Conservation (phyloP, 306 rosid species). For the Casuarina equisetifolia region DNA sequence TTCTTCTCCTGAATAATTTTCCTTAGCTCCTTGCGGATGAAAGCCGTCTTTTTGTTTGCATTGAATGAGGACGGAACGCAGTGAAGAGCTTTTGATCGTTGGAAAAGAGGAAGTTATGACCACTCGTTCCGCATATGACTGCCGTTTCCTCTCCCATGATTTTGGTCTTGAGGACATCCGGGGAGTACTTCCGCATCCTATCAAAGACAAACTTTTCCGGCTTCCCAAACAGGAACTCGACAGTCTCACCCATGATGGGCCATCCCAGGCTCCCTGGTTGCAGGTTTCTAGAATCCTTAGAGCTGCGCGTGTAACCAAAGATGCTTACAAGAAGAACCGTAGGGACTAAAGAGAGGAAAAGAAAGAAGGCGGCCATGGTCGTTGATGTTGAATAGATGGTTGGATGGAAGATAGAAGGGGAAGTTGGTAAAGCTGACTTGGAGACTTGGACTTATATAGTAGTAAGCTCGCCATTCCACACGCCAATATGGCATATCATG, state of each 20-base stretch:
- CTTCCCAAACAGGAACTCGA: constrained; percentile 47
- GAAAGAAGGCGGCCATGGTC: background rate
- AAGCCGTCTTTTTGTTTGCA: constrained; percentile 36
- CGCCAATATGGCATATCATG: too few species aligned
- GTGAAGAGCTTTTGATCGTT: constrained; percentile 58
- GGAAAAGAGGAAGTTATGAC: constrained; percentile 53
- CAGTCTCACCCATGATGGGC: constrained; percentile 58
- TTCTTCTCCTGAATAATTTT: constrained; percentile 50
- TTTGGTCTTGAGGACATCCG: constrained; percentile 53
- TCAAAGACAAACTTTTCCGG: constrained; percentile 42
- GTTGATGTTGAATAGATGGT: background rate
- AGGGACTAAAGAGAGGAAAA: background rate
- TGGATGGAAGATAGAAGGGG: background rate
- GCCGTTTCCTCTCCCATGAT: constrained; percentile 60
- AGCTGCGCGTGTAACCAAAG: background rate
- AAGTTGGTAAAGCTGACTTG: background rate
- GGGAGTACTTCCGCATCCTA: constrained; percentile 46
- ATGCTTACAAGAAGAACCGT: background rate
- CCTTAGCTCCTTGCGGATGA: constrained; percentile 46
- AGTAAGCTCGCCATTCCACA: too few species aligned
- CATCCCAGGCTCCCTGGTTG: constrained; percentile 70
- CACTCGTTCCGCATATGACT: constrained; percentile 54
- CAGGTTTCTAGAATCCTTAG: constrained; percentile 24
- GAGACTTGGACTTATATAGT: too few species aligned
- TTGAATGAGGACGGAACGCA: background rate